These are phyloP conservation scores for Helichrysum umbraculigerum DNA, from an alignment of 129 eudicot genomes.

Conservation along the genomic window DNA sequence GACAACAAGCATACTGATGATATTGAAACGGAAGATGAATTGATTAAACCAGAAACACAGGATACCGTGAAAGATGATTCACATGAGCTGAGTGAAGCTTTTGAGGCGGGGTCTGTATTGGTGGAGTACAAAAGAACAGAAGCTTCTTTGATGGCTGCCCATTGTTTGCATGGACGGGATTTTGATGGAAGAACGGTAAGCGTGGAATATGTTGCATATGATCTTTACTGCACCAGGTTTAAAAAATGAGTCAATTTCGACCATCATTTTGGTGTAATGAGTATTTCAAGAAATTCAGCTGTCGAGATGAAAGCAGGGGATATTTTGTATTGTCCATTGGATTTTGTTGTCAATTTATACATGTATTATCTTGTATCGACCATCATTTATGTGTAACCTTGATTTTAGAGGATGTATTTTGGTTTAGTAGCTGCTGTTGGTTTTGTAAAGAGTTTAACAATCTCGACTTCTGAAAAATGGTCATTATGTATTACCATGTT, in stretches of 20 bases:
- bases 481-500: neutral
- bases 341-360: constrained; percentile 7
- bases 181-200: constrained; percentile 75
- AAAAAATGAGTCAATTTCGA: constrained; percentile 32
- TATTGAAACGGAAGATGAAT: constrained; percentile 25
- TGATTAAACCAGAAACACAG: constrained; percentile 23
- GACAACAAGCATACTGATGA: constrained; percentile 17
- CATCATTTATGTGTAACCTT: constrained; percentile 24
- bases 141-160: constrained; percentile 87
- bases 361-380: constrained; percentile 14
- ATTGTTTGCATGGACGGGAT: constrained; percentile 82
- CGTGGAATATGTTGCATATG: constrained; percentile 57
- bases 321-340: constrained; percentile 22
- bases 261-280: neutral
- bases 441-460: neutral
- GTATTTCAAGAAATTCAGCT: neutral
- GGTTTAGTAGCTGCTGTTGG: neutral
- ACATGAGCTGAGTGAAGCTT: constrained; percentile 23
- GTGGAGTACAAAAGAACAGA: constrained; percentile 85
- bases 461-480: neutral
- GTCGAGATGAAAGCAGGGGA: constrained; percentile 14
- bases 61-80: constrained; percentile 2
- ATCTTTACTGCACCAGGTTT: constrained; percentile 52
- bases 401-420: neutral
- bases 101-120: constrained; percentile 74